phyloP scores from a whole-genome alignment of 2,329 filamentous ascomycete species.

The Decorospora gaudefroyi region DNA sequence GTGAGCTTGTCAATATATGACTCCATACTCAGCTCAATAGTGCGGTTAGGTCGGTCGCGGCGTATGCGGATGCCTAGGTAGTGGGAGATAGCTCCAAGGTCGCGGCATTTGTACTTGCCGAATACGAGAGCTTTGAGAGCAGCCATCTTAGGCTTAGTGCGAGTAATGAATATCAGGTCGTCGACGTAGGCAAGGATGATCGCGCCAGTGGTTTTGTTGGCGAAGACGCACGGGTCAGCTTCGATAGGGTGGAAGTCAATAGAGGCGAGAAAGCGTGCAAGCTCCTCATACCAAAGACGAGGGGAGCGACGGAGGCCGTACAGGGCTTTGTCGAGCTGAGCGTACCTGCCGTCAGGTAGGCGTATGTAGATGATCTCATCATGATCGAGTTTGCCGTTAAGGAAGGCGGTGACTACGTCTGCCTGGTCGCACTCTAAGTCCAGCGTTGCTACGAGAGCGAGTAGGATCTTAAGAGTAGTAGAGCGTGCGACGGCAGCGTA shows the following conservation, averaged over 20 bases:
- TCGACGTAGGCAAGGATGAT: constrained; percentile 1
- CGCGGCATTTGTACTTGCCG: background rate
- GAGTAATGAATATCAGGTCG: background rate
- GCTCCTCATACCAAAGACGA: background rate
- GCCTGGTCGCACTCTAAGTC: background rate
- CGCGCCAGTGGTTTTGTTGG: background rate
- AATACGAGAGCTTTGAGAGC: background rate
- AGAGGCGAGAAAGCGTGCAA: background rate
- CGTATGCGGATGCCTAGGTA: background rate
- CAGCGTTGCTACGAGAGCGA: background rate
- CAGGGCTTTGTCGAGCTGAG: background rate
- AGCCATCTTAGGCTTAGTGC: background rate
- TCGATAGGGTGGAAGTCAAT: background rate
- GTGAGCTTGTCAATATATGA: background rate
- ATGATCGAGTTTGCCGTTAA: background rate
- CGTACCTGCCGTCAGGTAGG: background rate
- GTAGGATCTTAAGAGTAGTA: background rate
- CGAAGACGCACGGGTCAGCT: background rate
- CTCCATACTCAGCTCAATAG: background rate
- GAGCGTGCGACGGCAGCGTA: background rate
- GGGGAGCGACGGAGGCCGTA: background rate
- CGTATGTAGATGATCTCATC: background rate
- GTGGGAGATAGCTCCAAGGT: background rate
- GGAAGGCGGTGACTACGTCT: background rate
- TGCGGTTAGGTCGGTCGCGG: background rate